Base-by-base conservation (phyloP, 441 rosid species). In the Pelargonium citronellum region DNA sequence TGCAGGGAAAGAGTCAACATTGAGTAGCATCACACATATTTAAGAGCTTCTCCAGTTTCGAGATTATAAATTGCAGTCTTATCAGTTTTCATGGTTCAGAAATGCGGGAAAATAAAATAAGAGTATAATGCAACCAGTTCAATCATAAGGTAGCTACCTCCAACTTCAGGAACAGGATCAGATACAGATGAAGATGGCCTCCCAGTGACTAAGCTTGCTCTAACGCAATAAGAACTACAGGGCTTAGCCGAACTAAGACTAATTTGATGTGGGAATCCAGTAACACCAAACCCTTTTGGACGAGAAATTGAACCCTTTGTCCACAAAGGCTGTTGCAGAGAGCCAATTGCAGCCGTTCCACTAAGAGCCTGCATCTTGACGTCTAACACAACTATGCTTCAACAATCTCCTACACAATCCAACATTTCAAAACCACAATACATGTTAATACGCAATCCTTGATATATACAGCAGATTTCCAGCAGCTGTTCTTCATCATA, bases 151-250 rank as follows among this genome's bases (percentile, higher is more conserved):
- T 15, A 16, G 34, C 22, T 61, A 84, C 89, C 82, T 78, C 65
- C 79, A 58, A 69, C 73, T 75, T 81, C 90, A n/a, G 84, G 81
- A n/a, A 75, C 63, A 61, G 95, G 82, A 0, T 64, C 82, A 20
- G 91, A 83, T 24, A 55, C 61, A 16, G 60, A 53, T 53, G 60
- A 53, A 53, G 60, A 53, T 16, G 61, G 61, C 20, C 5, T 55
- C 24, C 61, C 61, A 2, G 61, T 16, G 17, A 77, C 83, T 70
- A 84, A 75, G 81, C 84, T 82, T 34, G 82, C 87, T 74, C 81
- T 78, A 67, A 81, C 46, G n/a, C 37, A 73, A n/a, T 80, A 74
- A 57, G 75, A 80, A 73, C 77, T 75, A 49, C 70, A 71, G 37
- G 87, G 79, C 77, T 78, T 86, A 34, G 82, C 43, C 5, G 73